These are phyloP conservation scores for Hylodesmum podocarpum DNA, from an alignment of 306 rosid species.

Conservation along the genomic window DNA sequence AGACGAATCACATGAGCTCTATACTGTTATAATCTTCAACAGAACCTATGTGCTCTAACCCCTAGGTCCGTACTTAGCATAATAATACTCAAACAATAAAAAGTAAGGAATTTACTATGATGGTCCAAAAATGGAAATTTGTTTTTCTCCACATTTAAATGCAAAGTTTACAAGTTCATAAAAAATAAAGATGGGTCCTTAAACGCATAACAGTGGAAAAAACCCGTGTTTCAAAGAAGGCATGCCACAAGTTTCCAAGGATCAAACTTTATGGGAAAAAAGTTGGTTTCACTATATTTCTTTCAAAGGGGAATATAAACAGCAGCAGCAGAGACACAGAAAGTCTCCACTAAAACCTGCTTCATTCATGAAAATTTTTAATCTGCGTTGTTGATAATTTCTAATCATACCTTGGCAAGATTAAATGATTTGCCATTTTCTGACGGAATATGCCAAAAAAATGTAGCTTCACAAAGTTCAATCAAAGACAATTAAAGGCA, in stretches of 20 bases:
- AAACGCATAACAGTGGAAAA: neutral
- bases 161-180: neutral
- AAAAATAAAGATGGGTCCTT: neutral
- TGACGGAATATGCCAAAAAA: neutral
- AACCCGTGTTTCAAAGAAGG: neutral
- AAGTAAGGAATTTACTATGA: neutral
- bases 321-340: neutral
- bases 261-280: neutral
- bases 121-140: neutral
- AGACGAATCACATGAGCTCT: neutral
- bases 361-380: neutral
- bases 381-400: neutral
- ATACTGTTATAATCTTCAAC: neutral
- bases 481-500: constrained; percentile 10
- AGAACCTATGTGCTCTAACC: neutral
- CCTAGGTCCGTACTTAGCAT: constrained; percentile 13
- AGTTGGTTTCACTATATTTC: neutral
- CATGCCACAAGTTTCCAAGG: constrained; percentile 3
- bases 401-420: neutral
- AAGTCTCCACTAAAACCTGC: neutral
- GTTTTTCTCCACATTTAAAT: neutral
- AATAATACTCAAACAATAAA: neutral
- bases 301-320: neutral
- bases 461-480: neutral
- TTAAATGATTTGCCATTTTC: neutral